These are phyloP conservation scores for Wakefieldia striispora DNA, from an alignment of 768 basidiomycete genomes.

Conservation along the genomic window DNA sequence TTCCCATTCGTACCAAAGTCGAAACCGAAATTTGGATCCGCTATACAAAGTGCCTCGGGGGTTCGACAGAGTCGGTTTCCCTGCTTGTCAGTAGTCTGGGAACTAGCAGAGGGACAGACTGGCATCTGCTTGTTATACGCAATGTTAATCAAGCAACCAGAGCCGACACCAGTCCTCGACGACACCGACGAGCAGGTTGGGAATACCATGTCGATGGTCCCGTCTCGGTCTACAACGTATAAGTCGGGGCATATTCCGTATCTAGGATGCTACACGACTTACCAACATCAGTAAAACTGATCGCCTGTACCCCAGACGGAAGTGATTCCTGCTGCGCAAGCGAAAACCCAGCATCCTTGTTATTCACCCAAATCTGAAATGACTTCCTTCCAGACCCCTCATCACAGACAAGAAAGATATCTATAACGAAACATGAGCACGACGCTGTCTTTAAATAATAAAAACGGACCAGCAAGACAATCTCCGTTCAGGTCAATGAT, in stretches of 20 bases:
- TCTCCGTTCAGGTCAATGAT: slow-evolving; percentile 94
- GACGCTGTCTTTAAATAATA: not conserved
- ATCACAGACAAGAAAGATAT: slow-evolving; percentile 87
- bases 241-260: not conserved
- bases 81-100: slow-evolving; percentile 45
- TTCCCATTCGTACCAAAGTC: slow-evolving; percentile 51
- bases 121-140: slow-evolving; percentile 91
- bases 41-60: slow-evolving; percentile 77
- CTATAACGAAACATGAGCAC: slow-evolving; percentile 36
- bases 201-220: slow-evolving; percentile 94
- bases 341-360: slow-evolving; percentile 71
- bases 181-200: slow-evolving; percentile 78
- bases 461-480: slow-evolving; percentile 74
- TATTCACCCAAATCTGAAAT: slow-evolving; percentile 93
- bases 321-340: slow-evolving; percentile 66
- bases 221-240: slow-evolving; percentile 73
- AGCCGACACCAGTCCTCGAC: slow-evolving; percentile 64
- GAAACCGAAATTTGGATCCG: slow-evolving; percentile 80
- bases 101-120: slow-evolving; percentile 63
- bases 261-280: slow-evolving; percentile 12
- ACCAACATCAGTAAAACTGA: slow-evolving; percentile 93
- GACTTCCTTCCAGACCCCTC: slow-evolving; percentile 54
- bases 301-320: slow-evolving; percentile 71
- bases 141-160: slow-evolving; percentile 81
- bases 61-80: slow-evolving; percentile 63